Conservation (phyloP, 345 rosid species). For the Laguncularia racemosa region DNA sequence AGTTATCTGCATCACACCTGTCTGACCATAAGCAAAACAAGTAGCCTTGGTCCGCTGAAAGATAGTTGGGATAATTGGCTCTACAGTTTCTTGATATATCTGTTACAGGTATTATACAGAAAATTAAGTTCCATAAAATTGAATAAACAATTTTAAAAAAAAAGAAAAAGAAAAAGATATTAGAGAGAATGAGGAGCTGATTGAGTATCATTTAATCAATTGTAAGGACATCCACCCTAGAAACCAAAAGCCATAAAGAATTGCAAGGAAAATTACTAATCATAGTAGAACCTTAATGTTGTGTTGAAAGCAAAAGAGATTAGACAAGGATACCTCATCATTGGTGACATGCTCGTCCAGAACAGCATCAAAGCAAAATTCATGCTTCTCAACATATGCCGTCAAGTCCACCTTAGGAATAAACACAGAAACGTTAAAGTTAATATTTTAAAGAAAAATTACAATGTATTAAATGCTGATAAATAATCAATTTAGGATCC, state of each 20-base stretch:
- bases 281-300: too few species aligned
- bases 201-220: not conserved
- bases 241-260: not conserved
- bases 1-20: constrained; percentile 45
- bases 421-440: constrained; percentile 12
- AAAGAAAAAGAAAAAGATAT: too few species aligned
- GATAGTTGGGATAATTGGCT: constrained; percentile 88
- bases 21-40: constrained; percentile 99
- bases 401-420: constrained; percentile 92
- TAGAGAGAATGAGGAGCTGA: too few species aligned
- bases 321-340: constrained; percentile 55
- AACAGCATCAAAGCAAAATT: constrained; percentile 98
- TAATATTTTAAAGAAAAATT: not conserved
- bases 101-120: constrained; percentile 17
- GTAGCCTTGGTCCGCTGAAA: constrained; percentile 97
- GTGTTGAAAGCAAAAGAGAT: not conserved
- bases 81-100: constrained; percentile 85
- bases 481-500: too few species aligned
- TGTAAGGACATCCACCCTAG: not conserved
- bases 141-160: too few species aligned
- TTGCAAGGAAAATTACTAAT: too few species aligned
- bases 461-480: not conserved
- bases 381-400: constrained; percentile 97
- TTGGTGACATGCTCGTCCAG: constrained; percentile 74
- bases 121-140: too few species aligned